phyloP scores from a whole-genome alignment of 495 filamentous ascomycete genomes.

The Astrothelium macrocarpum region DNA sequence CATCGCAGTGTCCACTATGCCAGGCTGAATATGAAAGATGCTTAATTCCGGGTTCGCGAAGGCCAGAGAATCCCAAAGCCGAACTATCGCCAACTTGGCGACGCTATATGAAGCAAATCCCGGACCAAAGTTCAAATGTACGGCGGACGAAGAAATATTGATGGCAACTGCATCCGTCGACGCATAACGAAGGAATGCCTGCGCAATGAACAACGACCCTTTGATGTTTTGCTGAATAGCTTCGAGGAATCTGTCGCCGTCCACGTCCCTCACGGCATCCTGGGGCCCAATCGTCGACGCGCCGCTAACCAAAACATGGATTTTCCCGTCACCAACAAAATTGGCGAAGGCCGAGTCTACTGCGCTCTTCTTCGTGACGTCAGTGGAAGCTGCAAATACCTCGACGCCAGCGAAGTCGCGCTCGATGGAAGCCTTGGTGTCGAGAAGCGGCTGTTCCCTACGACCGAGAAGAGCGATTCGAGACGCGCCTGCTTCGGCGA shows the following conservation, averaged over 20 bases:
- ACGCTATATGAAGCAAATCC: conserved; percentile 31
- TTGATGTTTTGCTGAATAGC: conserved; percentile 32
- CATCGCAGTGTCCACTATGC: conserved; percentile 37
- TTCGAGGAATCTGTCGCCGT: conserved; percentile 29
- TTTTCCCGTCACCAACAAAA: conserved; percentile 29
- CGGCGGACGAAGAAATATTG: conserved; percentile 31
- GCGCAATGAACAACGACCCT: conserved; percentile 32
- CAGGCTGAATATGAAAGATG: conserved; percentile 42
- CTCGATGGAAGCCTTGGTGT: conserved; percentile 27
- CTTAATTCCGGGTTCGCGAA: conserved; percentile 31
- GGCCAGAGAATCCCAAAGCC: conserved; percentile 35
- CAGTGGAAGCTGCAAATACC: conserved; percentile 28
- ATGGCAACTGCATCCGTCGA: conserved; percentile 32
- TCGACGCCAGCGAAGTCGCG: conserved; percentile 19
- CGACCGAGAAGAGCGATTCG: conserved; percentile 25
- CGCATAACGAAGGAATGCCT: conserved; percentile 36
- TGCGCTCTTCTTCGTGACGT: conserved; percentile 35
- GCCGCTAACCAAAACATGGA: conserved; percentile 27
- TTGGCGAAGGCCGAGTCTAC: conserved; percentile 34
- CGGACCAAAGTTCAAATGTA: conserved; percentile 32
- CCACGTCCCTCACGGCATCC: conserved; percentile 25
- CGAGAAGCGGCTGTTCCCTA: conserved; percentile 26
- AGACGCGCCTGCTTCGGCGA: conserved; percentile 36
- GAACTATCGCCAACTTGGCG: conserved; percentile 35
- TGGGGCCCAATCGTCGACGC: conserved; percentile 29